Conservation (phyloP, 257 asterid species). For the Hygrophila difformis region DNA sequence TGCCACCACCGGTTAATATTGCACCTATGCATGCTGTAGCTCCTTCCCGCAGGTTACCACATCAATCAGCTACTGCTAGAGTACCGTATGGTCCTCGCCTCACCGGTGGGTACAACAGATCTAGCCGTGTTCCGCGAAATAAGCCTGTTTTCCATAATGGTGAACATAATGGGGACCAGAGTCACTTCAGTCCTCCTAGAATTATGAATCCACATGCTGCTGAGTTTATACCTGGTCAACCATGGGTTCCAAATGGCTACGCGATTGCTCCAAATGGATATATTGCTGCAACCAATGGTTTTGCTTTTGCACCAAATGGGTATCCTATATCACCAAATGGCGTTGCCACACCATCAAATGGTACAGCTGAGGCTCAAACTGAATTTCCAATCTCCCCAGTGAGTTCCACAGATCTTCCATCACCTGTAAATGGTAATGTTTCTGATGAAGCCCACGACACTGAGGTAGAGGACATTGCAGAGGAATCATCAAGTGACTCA, state of each 20-base stretch:
- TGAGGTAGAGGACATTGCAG: constrained; percentile 21
- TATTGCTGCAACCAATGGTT: constrained; percentile 38
- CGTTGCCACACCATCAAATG: constrained; percentile 22
- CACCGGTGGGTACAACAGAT: constrained; percentile 59
- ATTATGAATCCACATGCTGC: constrained; percentile 80
- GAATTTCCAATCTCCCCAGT: constrained; percentile 26
- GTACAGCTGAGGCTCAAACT: constrained; percentile 28
- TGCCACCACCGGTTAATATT: constrained; percentile 58
- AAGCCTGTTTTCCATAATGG: constrained; percentile 47
- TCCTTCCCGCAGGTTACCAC: constrained; percentile 69
- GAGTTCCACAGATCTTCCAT: constrained; percentile 36
- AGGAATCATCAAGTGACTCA: constrained; percentile 19
- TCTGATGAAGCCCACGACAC: constrained; percentile 19
- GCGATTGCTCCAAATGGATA: constrained; percentile 56
- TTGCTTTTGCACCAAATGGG: constrained; percentile 27
- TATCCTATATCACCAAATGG: constrained; percentile 36
- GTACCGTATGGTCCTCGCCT: constrained; percentile 84
- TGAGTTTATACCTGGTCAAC: constrained; percentile 66
- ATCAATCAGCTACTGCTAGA: constrained; percentile 70
- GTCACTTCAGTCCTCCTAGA: constrained; percentile 35
- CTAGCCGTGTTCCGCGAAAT: constrained; percentile 52
- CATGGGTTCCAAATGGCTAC: constrained; percentile 66
- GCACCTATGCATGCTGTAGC: constrained; percentile 45
- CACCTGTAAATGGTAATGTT: constrained; percentile 26
- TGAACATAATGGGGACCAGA: constrained; percentile 44